phyloP scores from a whole-genome alignment of 2,329 filamentous ascomycete genomes.

The Scedosporium minutisporum region DNA sequence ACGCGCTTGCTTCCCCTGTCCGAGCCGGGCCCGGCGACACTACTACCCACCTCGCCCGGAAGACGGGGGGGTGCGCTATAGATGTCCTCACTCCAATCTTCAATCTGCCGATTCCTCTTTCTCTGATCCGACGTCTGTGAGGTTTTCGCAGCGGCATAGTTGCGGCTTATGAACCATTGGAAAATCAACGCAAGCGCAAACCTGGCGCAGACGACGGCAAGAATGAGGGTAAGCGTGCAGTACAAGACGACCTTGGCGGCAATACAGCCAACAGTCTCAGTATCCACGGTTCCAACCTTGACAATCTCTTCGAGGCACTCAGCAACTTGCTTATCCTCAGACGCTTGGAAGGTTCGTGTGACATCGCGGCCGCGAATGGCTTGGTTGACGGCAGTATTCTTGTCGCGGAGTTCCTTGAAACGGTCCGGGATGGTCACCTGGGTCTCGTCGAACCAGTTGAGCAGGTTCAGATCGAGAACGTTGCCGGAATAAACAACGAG shows the following conservation, averaged over 20 bases:
- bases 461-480: conserved; percentile 79
- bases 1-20: conserved; percentile 71
- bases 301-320: conserved; percentile 88
- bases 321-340: conserved; percentile 68
- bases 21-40: conserved; percentile 40
- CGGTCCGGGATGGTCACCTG: conserved; percentile 67
- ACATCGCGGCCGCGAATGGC: conserved; percentile 75
- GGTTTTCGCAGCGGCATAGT: conserved; percentile 77
- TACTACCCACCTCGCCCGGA: conserved; percentile 62
- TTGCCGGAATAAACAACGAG: conserved; percentile 90
- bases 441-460: conserved; percentile 79
- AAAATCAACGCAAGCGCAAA: conserved; percentile 86
- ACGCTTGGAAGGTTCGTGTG: conserved; percentile 75
- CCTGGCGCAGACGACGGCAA: conserved; percentile 76
- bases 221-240: conserved; percentile 81
- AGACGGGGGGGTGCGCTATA: conserved; percentile 82
- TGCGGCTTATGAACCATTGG: conserved; percentile 89
- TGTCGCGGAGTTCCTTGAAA: conserved; percentile 72
- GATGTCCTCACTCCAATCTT: conserved; percentile 97
- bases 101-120: conserved; percentile 84
- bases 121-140: conserved; percentile 73
- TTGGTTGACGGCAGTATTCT: conserved; percentile 46
- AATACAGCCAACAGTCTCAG: conserved; percentile 92
- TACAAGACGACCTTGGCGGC: conserved; percentile 96
- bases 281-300: conserved; percentile 92